These are phyloP conservation scores for Straminergon stramineum DNA, from an alignment of 225 moss, liverwort and hornwort species.

Conservation along the genomic window DNA sequence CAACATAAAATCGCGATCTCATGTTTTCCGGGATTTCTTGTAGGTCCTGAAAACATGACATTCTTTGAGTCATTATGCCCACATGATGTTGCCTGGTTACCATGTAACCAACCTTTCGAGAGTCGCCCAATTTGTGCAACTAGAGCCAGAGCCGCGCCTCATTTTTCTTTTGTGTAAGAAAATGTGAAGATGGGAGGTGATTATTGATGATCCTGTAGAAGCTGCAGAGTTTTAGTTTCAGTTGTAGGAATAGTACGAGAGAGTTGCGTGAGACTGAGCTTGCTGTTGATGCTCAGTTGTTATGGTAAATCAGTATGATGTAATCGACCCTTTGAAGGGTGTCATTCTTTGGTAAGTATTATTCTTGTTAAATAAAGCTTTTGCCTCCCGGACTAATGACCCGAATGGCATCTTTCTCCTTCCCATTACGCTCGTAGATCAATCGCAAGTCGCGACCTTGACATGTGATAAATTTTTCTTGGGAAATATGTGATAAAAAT, in stretches of 20 bases:
- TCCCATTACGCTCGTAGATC: background rate
- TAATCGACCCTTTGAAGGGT: conserved; percentile 12
- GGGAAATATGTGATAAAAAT: background rate
- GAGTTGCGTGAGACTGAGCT: background rate
- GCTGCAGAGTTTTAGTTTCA: background rate
- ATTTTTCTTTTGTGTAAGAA: background rate
- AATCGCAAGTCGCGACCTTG: background rate
- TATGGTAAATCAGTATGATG: background rate
- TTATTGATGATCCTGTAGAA: background rate
- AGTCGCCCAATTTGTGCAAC: conserved; percentile 28
- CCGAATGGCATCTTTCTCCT: background rate
- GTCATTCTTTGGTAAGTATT: conserved; percentile 24
- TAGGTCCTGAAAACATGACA: background rate
- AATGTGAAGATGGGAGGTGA: background rate
- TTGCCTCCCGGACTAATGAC: background rate
- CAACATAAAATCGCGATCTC: background rate
- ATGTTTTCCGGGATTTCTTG: background rate
- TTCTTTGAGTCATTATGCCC: background rate
- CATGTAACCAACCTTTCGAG: background rate
- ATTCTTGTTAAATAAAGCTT: conserved; percentile 4
- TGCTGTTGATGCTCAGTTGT: background rate
- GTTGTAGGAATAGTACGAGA: background rate
- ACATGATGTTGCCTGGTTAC: background rate
- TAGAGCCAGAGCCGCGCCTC: conserved; percentile 4
- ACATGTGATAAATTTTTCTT: too few species aligned